Evolutionary conservation across 495 filamentous ascomycete species (phyloP).

Genomic region (Chaetomidium leptoderma): DNA sequence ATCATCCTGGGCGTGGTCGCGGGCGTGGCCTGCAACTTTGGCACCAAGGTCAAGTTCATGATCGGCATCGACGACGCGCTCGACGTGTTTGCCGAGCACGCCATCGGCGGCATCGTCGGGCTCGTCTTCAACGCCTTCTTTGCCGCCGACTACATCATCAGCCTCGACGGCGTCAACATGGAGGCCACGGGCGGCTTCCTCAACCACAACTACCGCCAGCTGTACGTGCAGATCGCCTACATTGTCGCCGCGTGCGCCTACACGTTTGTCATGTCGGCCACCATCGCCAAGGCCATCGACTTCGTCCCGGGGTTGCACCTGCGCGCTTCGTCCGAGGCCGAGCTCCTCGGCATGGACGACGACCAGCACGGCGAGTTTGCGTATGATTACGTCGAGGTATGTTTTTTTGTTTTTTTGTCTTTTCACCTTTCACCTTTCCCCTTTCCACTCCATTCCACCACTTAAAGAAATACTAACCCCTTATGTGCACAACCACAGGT

Average conservation of each 20-base stretch:
- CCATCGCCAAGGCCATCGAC: conserved; percentile 83
- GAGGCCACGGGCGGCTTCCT: conserved; percentile 75
- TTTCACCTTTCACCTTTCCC: background rate
- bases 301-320: conserved; percentile 84
- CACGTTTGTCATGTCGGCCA: conserved; percentile 76
- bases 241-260: conserved; percentile 71
- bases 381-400: conserved; percentile 91
- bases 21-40: conserved; percentile 85
- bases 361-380: conserved; percentile 98
- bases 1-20: conserved; percentile 81
- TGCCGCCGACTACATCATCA: conserved; percentile 82
- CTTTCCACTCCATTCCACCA: too few relatives aligned
- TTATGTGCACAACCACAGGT: conserved; percentile 55
- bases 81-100: conserved; percentile 98
- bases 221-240: conserved; percentile 91
- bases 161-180: conserved; percentile 88
- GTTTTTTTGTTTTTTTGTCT: background rate
- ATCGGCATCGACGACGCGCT: conserved; percentile 92
- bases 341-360: conserved; percentile 97
- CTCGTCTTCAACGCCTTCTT: conserved; percentile 92
- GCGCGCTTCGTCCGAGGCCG: conserved; percentile 91
- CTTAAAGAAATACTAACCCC: too few relatives aligned
- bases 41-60: conserved; percentile 96
- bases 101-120: conserved; percentile 86
- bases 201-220: conserved; percentile 80